Evolutionary conservation across 106 monocot species (phyloP).

Genomic region (Dendrobium catenatum): DNA sequence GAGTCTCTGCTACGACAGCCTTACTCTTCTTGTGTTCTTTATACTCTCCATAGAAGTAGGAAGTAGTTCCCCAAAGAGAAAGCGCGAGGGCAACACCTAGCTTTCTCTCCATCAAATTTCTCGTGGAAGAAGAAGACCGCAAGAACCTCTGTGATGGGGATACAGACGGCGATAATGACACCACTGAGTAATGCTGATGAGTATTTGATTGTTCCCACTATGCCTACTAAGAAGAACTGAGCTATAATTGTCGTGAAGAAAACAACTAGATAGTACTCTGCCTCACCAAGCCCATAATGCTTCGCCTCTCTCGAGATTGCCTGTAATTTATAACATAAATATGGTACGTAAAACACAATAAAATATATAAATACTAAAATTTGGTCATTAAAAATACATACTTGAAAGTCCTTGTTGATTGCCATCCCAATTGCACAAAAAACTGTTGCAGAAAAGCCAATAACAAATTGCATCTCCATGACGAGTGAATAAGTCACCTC

Average conservation of each 20-base stretch:
- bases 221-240: slow-evolving; percentile 40
- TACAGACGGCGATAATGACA: slow-evolving; percentile 20
- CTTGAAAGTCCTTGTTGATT: slow-evolving; percentile 27
- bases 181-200: slow-evolving; percentile 42
- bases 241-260: slow-evolving; percentile 21
- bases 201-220: slow-evolving; percentile 37
- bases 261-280: slow-evolving; percentile 49
- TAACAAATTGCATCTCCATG: slow-evolving; percentile 20
- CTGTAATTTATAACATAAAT: slow-evolving; percentile 17
- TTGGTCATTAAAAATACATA: background rate
- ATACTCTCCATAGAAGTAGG: slow-evolving; percentile 31
- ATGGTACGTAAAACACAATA: too few relatives aligned
- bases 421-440: slow-evolving; percentile 28
- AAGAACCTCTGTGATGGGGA: slow-evolving; percentile 51
- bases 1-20: background rate
- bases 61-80: slow-evolving; percentile 38
- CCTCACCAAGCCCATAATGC: slow-evolving; percentile 34
- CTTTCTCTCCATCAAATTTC: slow-evolving; percentile 31
- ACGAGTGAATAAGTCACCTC: slow-evolving; percentile 7
- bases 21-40: background rate
- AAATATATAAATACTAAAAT: too few relatives aligned
- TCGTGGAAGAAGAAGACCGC: slow-evolving; percentile 42
- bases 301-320: slow-evolving; percentile 41
- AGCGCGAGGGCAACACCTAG: slow-evolving; percentile 21
- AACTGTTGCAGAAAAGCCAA: slow-evolving; percentile 12